Percentiles rank a stretch among this genome's conserved stretches.
phyloP scores from a whole-genome alignment of 768 basidiomycete genomes.

The Agrocybe praecox region DNA sequence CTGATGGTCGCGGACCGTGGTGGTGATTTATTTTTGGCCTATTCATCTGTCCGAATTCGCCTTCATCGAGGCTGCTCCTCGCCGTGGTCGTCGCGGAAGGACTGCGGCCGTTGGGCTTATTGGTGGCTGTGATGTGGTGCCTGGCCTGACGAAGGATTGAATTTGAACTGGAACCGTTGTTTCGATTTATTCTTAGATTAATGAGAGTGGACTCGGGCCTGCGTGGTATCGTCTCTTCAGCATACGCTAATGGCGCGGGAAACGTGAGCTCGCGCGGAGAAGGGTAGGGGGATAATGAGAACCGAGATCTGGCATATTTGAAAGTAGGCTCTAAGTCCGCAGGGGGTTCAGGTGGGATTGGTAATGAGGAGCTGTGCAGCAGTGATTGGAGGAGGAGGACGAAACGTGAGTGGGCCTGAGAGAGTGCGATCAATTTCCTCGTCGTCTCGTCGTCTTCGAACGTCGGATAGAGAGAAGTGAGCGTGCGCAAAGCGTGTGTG shows the following conservation, averaged over 20 bases:
- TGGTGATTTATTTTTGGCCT: conserved; percentile 5
- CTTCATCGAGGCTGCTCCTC: neutral
- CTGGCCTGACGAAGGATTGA: neutral
- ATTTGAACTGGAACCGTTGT: neutral
- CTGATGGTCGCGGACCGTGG: conserved; percentile 23
- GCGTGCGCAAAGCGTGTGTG: conserved; percentile 58
- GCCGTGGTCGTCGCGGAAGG: conserved; percentile 2
- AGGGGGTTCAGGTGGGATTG: conserved; percentile 45
- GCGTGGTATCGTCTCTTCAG: conserved; percentile 10
- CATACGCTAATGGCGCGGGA: conserved; percentile 70
- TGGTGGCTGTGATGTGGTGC: conserved; percentile 14
- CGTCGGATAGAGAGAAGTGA: conserved; percentile 40
- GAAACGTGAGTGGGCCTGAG: conserved; percentile 72
- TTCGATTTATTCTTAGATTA: neutral
- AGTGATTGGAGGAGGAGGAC: conserved; percentile 75
- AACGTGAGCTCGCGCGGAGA: conserved; percentile 64
- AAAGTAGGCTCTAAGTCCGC: conserved; percentile 3
- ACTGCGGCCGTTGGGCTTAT: conserved; percentile 20
- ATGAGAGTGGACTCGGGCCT: neutral
- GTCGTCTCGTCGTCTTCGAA: conserved; percentile 34
- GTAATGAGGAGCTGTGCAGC: conserved; percentile 59
- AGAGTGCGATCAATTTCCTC: conserved; percentile 45
- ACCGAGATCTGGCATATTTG: conserved; percentile 27
- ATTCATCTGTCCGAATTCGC: neutral
- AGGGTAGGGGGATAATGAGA: conserved; percentile 22